Evolutionary conservation across 306 rosid genomes (phyloP).

Genomic region (Luffa acutangula): DNA sequence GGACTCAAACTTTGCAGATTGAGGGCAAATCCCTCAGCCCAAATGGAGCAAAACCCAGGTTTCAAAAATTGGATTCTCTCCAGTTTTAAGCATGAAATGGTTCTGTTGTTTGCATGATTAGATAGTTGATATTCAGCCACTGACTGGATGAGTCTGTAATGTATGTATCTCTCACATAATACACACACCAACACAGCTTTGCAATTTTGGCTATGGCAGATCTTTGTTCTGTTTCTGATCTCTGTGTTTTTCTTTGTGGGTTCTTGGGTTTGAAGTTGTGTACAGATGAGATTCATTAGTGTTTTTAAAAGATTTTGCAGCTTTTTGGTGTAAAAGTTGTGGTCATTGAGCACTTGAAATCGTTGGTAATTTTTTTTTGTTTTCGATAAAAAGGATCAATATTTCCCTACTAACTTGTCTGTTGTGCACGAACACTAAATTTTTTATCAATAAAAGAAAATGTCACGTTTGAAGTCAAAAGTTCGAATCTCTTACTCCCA

Average conservation of each 20-base stretch:
- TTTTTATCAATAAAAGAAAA: background rate
- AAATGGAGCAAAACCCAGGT: constrained; percentile 4
- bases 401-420: too few species aligned
- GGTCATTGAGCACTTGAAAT: background rate
- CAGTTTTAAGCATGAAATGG: background rate
- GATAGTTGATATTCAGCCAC: background rate
- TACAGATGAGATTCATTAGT: background rate
- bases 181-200: constrained; percentile 4
- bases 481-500: too few species aligned
- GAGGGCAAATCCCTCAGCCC: background rate
- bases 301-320: background rate
- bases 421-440: too few species aligned
- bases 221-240: constrained; percentile 1
- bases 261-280: background rate
- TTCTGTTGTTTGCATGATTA: background rate
- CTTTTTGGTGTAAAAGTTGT: background rate
- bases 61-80: constrained; percentile 6
- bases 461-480: too few species aligned
- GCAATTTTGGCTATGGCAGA: constrained; percentile 7
- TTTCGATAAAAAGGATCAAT: too few species aligned
- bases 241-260: background rate
- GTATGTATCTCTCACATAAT: background rate
- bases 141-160: constrained; percentile 8
- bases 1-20: background rate
- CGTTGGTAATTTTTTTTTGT: background rate